Conservation (phyloP, 106 monocot species). For the Iris macrosiphon region DNA sequence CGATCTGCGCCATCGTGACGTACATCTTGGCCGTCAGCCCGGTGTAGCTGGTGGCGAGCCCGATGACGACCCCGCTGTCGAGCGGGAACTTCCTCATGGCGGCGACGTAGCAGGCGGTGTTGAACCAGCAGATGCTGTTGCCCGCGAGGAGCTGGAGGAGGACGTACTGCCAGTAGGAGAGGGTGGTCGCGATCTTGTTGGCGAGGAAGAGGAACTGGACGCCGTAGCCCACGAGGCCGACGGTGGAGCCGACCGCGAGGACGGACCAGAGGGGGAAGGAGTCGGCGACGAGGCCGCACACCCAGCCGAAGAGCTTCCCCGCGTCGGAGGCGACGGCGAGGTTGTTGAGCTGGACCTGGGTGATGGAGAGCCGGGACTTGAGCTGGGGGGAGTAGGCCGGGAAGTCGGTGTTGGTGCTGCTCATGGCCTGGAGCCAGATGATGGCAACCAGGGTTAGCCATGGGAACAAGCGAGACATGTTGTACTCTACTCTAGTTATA, state of each 20-base stretch:
- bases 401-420: constrained; percentile 20
- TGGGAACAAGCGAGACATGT: not conserved
- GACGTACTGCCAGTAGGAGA: not conserved
- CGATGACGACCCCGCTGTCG: not conserved
- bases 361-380: constrained; percentile 11
- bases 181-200: not conserved
- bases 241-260: too few species aligned
- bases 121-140: constrained; percentile 1
- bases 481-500: too few species aligned
- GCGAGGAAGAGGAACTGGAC: too few species aligned
- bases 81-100: not conserved
- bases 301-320: too few species aligned
- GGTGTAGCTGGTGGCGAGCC: not conserved
- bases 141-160: not conserved
- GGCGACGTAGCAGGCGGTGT: not conserved
- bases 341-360: too few species aligned
- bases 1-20: not conserved
- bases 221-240: too few species aligned
- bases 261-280: too few species aligned
- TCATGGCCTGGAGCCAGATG: constrained; percentile 23
- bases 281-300: too few species aligned
- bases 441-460: constrained; percentile 16
- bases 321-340: too few species aligned
- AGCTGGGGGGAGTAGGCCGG: constrained; percentile 24
- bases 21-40: not conserved